Evolutionary conservation across 179 eudicot genomes (phyloP), one percentile per base, ranked within the genome.

Genomic region (Heliamphora pulchella): DNA sequence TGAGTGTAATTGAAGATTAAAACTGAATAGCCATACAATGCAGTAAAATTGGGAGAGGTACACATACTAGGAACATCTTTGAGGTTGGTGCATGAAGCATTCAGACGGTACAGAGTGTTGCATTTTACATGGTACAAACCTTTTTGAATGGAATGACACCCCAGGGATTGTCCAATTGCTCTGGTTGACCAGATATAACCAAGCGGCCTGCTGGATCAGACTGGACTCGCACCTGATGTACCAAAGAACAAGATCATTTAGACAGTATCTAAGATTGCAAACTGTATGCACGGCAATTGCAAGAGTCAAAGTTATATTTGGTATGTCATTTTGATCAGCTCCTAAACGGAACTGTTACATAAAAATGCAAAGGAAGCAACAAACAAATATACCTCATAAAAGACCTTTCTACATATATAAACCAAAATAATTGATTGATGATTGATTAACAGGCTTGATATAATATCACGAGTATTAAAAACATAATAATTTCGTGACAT

Each of bases 181-280:
- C 94, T 43, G 94, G 94, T 77, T 88, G 87, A 80, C 94, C 94
- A 76, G 92, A 86, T 80, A 91, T 89, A 78, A 91, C 91, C 84
- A 91, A 80, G 81, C 92, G 92, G 64, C 94, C 94, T 53, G 87
- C 92, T 71, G 94, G 92, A 91, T 91, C 92, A 50, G 92, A 89
- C 82, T 91, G 94, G 22, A 91, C 94, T 50, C 90, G 89, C 78
- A 91, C 94, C 94, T 91, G 69, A 72, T 46, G 73, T 76, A 81
- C 59, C 77, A 78, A 81, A 53, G 44, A 74, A 76, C 54, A 59
- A 54, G 51, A 15, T 43, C 17, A 13, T 14, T 20, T 41, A 79
- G 17, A 55, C 51, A 55, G 66, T 43, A 70, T 18, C n/a, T 57
- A 2, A 55, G 51, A 79, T 17, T 4, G 59, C 11, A 48, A 77